A percentile compares a stretch with the other conserved stretches of the same genome.
These are phyloP conservation scores for Aspergillus egyptiacus DNA, from an alignment of 495 filamentous ascomycete genomes.

Conservation along the genomic window DNA sequence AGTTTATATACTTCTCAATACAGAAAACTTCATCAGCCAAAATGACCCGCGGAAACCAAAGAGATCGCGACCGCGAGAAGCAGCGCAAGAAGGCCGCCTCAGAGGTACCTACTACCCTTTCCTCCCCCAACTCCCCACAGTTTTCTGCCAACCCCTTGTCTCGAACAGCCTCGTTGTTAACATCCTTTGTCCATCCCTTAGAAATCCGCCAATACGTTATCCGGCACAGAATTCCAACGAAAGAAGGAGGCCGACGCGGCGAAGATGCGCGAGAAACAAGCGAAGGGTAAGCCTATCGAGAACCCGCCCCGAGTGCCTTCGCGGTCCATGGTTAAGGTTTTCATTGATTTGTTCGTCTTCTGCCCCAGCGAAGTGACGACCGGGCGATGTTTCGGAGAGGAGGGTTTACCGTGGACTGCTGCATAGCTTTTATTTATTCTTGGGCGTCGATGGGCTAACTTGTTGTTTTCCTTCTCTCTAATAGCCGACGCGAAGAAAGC, in stretches of 20 bases:
- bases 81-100: conserved; percentile 58
- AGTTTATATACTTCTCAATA: too few relatives aligned
- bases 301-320: too few relatives aligned
- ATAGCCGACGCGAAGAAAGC: conserved; percentile 30
- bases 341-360: too few relatives aligned
- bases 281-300: conserved; percentile 55
- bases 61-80: conserved; percentile 82
- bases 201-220: conserved; percentile 57
- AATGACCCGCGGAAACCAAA: conserved; percentile 93
- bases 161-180: conserved; percentile 10
- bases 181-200: too few relatives aligned
- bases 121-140: not conserved
- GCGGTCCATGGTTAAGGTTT: too few relatives aligned
- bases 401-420: too few relatives aligned
- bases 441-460: not conserved
- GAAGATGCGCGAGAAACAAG: conserved; percentile 90
- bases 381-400: too few relatives aligned
- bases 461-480: not conserved
- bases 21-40: too few relatives aligned
- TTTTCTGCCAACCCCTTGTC: not conserved
- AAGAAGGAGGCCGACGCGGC: conserved; percentile 70
- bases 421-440: not conserved
- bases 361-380: too few relatives aligned
- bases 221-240: conserved; percentile 62
- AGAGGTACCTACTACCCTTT: conserved; percentile 26